Base-by-base conservation (phyloP, 192 early-diverging fungal genomes). In the Coemansia javaensis region DNA sequence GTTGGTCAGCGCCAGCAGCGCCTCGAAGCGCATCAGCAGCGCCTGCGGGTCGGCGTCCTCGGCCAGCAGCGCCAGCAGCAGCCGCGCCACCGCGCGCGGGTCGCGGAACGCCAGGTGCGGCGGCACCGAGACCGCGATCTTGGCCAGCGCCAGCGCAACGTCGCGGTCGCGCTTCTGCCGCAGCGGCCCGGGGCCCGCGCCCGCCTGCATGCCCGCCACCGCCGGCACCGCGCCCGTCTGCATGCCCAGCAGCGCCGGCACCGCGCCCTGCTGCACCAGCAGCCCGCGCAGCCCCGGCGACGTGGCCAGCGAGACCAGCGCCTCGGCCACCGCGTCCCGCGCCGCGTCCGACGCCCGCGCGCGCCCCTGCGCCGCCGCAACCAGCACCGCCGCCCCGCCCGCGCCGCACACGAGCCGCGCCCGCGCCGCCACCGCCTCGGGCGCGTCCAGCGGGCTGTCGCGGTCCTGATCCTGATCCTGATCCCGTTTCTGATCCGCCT, bases 1-100 rank as follows among this genome's bases (percentile, higher is more conserved):
- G 53, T 98, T 98, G 0, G 95, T 98, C 21, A 98, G 65, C 0
- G 91, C 95, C 83, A 98, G 84, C 35, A 96, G 69, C 4, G 82
- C 85, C 66, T 98, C 95, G 51, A 98, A 98, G 42, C 85, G 82
- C 30, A 82, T 74, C 21, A 98, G 62, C 42, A 62, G 30, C 25
- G 59, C 45, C 50, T 82, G 77, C 18, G 77, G 63, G 14, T 85
- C 77, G 1, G 44, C 24, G n/a, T 71, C 67, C 31, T 58, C 58
- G 5, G 44, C 34, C 13, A 66, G 43, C 30, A 67, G 48, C 15
- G 59, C 30, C 23, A 93, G 81, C 4, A 95, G 59, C 49, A 88
- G 85, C 0, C 78, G 63, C 14, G 82, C 80, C 0, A 96, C 56
- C 57, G 85, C 87, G 3, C 81, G 72, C 22, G 85, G 72, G 23